Conservation (phyloP, 2,329 filamentous ascomycete genomes). For the Microsporum canis region DNA sequence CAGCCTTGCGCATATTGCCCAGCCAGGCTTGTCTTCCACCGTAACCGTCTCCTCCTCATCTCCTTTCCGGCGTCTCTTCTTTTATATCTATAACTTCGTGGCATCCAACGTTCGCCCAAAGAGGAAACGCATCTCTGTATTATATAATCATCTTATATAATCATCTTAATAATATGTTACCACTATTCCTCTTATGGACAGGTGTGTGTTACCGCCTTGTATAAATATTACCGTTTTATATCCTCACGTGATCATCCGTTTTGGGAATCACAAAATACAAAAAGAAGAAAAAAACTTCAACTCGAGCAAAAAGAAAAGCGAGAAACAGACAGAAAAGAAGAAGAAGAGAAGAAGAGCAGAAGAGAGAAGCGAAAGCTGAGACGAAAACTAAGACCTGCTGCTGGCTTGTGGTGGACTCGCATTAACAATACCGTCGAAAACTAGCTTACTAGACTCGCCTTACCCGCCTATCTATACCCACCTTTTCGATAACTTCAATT, state of each 20-base stretch:
- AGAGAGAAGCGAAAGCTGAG: neutral
- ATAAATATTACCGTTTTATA: neutral
- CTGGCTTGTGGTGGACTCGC: neutral
- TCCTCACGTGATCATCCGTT: neutral
- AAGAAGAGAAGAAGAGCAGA: neutral
- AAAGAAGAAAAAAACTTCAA: neutral
- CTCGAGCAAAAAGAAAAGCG: neutral
- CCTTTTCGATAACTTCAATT: slow-evolving; percentile 2
- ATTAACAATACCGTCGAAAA: neutral
- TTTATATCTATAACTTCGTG: neutral
- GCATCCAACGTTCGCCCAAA: neutral
- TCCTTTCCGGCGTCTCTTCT: neutral
- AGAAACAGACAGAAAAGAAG: neutral
- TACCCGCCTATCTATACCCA: slow-evolving; percentile 5
- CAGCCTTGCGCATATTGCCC: neutral
- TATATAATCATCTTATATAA: neutral
- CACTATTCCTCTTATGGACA: neutral
- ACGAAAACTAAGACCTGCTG: neutral
- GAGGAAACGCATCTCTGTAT: neutral
- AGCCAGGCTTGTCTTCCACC: neutral
- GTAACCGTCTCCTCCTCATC: neutral
- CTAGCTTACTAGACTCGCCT: neutral
- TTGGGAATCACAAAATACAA: neutral
- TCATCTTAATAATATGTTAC: neutral
- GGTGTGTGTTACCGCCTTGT: neutral